Evolutionary conservation across 2,329 filamentous ascomycete species (phyloP).

Genomic region (Cytospora piceicola): DNA sequence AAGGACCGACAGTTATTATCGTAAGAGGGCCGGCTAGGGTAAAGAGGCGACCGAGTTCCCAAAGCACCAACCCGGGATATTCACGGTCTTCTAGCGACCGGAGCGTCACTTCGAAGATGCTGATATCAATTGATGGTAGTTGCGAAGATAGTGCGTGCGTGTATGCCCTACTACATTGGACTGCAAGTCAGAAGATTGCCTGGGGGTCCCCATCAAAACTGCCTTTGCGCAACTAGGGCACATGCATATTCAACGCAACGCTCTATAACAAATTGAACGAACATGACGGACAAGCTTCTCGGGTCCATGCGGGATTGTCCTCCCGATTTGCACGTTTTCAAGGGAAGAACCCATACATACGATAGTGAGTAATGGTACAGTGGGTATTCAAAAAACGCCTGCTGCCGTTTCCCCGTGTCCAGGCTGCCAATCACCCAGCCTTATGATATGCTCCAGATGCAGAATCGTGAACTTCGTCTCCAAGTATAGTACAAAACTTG

Average conservation of each 20-base stretch:
- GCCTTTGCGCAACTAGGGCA: background rate
- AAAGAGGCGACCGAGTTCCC: too few relatives aligned
- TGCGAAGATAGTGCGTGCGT: too few relatives aligned
- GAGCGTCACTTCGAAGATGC: too few relatives aligned
- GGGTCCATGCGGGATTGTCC: background rate
- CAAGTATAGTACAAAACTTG: conserved; percentile 26
- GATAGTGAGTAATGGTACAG: conserved; percentile 15
- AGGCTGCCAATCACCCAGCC: conserved; percentile 18
- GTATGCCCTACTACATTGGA: too few relatives aligned
- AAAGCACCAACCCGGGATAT: too few relatives aligned
- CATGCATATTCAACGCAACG: background rate
- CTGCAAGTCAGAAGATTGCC: too few relatives aligned
- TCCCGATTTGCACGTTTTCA: conserved; percentile 7
- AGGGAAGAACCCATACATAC: conserved; percentile 5
- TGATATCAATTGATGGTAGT: too few relatives aligned
- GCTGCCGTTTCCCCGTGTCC: conserved; percentile 18
- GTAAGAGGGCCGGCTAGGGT: too few relatives aligned
- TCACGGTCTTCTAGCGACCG: too few relatives aligned
- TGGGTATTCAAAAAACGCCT: conserved; percentile 31
- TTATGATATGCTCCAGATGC: conserved; percentile 27
- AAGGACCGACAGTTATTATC: too few relatives aligned
- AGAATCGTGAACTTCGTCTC: conserved; percentile 20
- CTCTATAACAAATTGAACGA: background rate
- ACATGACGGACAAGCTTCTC: background rate
- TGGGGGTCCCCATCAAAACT: too few relatives aligned